Evolutionary conservation across 352 stramenopile genomes (phyloP).

Genomic region (Discostella stelligera): DNA sequence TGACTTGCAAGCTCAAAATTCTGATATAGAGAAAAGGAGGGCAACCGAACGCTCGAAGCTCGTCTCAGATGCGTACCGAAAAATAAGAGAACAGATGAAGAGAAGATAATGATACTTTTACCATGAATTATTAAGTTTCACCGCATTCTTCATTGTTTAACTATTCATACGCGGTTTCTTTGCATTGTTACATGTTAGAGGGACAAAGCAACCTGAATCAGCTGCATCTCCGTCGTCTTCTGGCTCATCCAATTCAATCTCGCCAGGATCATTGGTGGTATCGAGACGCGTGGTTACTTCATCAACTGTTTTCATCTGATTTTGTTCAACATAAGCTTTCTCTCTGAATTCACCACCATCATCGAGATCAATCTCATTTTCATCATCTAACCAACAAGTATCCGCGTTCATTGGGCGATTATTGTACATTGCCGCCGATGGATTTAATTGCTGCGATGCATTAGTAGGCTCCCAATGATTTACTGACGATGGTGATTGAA

Average conservation of each 20-base stretch:
- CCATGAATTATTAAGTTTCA: not conserved
- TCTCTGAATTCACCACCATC: slow-evolving; percentile 18
- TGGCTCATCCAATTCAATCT: slow-evolving; percentile 33
- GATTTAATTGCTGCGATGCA: slow-evolving; percentile 2
- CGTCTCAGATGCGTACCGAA: slow-evolving; percentile 75
- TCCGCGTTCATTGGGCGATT: not conserved
- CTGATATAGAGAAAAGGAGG: slow-evolving; percentile 62
- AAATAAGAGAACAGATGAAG: slow-evolving; percentile 58
- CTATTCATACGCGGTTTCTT: slow-evolving; percentile 27
- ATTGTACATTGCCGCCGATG: slow-evolving; percentile 8
- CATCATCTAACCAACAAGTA: slow-evolving; percentile 11
- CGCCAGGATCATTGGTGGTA: slow-evolving; percentile 9
- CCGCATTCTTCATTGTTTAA: not conserved
- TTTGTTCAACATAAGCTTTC: not conserved
- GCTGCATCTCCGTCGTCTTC: slow-evolving; percentile 17
- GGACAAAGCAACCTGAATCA: slow-evolving; percentile 22
- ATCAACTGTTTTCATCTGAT: not conserved
- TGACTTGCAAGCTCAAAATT: slow-evolving; percentile 55
- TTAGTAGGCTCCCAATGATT: slow-evolving; percentile 5
- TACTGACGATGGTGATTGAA: not conserved
- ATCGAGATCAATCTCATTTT: slow-evolving; percentile 51
- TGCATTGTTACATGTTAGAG: slow-evolving; percentile 1
- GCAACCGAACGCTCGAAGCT: slow-evolving; percentile 75
- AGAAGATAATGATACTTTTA: slow-evolving; percentile 1
- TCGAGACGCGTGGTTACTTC: slow-evolving; percentile 1